A percentile compares a stretch with the other conserved stretches of the same genome.
Conservation (phyloP, 2,329 filamentous ascomycete genomes). For the Alternaria solani region DNA sequence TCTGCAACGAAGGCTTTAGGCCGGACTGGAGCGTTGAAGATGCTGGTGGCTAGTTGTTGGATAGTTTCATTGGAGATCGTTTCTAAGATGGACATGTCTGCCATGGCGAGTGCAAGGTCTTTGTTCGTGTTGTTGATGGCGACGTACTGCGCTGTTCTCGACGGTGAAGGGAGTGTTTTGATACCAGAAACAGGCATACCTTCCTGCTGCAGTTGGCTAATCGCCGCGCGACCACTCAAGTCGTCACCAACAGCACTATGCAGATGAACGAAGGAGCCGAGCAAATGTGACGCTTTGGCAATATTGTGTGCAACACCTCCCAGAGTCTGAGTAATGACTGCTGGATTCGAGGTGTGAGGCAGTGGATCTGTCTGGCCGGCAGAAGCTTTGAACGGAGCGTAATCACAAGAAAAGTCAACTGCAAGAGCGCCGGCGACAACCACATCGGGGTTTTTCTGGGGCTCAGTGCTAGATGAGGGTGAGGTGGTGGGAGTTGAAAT, state of each 20-base stretch:
- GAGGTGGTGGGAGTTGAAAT: conserved; percentile 18
- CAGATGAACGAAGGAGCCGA: conserved; percentile 72
- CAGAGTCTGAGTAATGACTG: conserved; percentile 79
- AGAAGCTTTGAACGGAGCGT: conserved; percentile 58
- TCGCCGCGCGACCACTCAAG: conserved; percentile 74
- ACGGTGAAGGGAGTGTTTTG: conserved; percentile 52
- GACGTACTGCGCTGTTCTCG: conserved; percentile 87
- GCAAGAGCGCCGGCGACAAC: conserved; percentile 91
- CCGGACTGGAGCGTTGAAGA: conserved; percentile 39
- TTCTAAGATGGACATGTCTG: conserved; percentile 88
- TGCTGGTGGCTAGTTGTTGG: conserved; percentile 20
- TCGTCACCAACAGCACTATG: conserved; percentile 86
- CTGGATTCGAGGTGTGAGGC: conserved; percentile 85
- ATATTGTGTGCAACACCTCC: conserved; percentile 95
- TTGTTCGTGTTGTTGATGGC: conserved; percentile 85
- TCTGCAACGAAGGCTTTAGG: conserved; percentile 85
- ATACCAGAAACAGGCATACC: conserved; percentile 73
- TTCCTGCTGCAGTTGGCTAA: conserved; percentile 69
- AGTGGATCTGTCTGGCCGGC: conserved; percentile 55
- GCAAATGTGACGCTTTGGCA: conserved; percentile 79
- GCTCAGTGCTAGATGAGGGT: conserved; percentile 6
- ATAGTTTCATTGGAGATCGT: conserved; percentile 43
- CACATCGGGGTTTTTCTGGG: conserved; percentile 61
- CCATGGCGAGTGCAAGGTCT: conserved; percentile 90
- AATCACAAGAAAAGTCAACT: conserved; percentile 87